Percentiles rank a stretch among this genome's conserved stretches.
phyloP scores from a whole-genome alignment of 352 stramenopile genomes.

The Phytophthora palmivora region DNA sequence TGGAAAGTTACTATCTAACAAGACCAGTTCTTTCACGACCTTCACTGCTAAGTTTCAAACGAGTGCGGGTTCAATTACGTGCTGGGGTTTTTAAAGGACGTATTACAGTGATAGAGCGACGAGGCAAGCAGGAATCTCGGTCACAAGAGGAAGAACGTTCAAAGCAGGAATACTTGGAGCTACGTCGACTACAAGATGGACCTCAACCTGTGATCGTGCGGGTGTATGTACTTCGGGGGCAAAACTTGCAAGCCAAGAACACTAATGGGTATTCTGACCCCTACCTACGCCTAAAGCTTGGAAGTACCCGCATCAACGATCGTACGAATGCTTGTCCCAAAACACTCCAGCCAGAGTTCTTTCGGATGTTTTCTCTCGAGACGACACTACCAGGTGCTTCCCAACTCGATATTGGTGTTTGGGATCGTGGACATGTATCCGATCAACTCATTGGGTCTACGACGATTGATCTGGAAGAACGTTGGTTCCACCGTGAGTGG shows the following conservation, averaged over 20 bases:
- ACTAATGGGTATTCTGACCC: slow-evolving; percentile 82
- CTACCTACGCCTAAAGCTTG: slow-evolving; percentile 78
- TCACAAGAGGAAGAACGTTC: slow-evolving; percentile 28
- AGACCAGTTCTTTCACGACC: slow-evolving; percentile 65
- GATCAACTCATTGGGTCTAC: slow-evolving; percentile 93
- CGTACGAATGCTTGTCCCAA: slow-evolving; percentile 71
- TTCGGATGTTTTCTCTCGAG: slow-evolving; percentile 65
- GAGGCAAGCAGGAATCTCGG: slow-evolving; percentile 15
- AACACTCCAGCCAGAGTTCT: slow-evolving; percentile 86
- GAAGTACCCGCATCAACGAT: slow-evolving; percentile 76
- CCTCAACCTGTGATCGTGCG: slow-evolving; percentile 68
- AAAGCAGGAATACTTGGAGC: slow-evolving; percentile 32
- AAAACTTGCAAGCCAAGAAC: slow-evolving; percentile 84
- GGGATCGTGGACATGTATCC: slow-evolving; percentile 76
- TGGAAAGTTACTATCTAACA: slow-evolving; percentile 81
- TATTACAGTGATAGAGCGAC: slow-evolving; percentile 59
- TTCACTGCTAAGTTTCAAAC: slow-evolving; percentile 60
- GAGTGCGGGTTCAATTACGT: slow-evolving; percentile 60
- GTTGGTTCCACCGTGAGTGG: slow-evolving; percentile 93
- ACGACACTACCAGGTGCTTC: slow-evolving; percentile 78
- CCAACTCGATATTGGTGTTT: slow-evolving; percentile 81
- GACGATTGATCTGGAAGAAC: slow-evolving; percentile 93
- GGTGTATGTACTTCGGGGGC: slow-evolving; percentile 76
- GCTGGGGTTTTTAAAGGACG: slow-evolving; percentile 87
- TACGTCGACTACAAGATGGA: slow-evolving; percentile 39